A percentile compares a stretch with the other conserved stretches of the same genome.
Conservation (phyloP, 768 basidiomycete genomes). For the Russula abietina region DNA sequence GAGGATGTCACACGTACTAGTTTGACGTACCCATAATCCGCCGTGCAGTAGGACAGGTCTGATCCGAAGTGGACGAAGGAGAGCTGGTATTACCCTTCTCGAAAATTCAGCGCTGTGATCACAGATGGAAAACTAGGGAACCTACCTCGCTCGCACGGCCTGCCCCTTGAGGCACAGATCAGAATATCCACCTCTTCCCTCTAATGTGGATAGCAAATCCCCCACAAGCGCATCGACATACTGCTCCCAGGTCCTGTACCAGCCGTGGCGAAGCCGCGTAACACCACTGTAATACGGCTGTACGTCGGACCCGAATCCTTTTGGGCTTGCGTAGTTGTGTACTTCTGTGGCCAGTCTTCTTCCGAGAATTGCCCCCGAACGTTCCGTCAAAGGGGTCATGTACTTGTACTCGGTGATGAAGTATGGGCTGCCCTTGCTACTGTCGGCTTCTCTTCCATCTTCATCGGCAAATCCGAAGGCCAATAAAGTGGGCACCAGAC, state of each 20-base stretch:
- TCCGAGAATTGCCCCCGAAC: slow-evolving; percentile 47
- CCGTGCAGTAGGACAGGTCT: slow-evolving; percentile 71
- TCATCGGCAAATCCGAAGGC: slow-evolving; percentile 39
- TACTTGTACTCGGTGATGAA: slow-evolving; percentile 74
- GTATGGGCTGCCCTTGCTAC: slow-evolving; percentile 43
- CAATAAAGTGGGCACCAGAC: slow-evolving; percentile 56
- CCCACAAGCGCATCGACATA: slow-evolving; percentile 59
- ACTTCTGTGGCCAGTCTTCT: slow-evolving; percentile 61
- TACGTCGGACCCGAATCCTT: slow-evolving; percentile 64
- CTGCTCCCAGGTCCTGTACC: slow-evolving; percentile 64
- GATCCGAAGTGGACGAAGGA: slow-evolving; percentile 52
- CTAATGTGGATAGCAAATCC: slow-evolving; percentile 47
- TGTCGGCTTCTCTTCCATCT: slow-evolving; percentile 28
- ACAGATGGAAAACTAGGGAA: background rate
- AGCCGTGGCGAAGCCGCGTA: slow-evolving; percentile 65
- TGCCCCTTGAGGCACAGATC: slow-evolving; percentile 49
- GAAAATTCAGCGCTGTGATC: background rate
- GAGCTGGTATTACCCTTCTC: slow-evolving; percentile 46
- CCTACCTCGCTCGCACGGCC: slow-evolving; percentile 42
- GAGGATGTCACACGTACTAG: background rate
- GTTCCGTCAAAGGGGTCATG: slow-evolving; percentile 41
- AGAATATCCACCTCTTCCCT: slow-evolving; percentile 36
- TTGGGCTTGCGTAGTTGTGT: slow-evolving; percentile 47
- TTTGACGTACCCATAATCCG: slow-evolving; percentile 63
- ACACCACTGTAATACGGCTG: slow-evolving; percentile 67